Evolutionary conservation across 2,329 filamentous ascomycete genomes (phyloP).

Genomic region (Colletotrichum caudatum): DNA sequence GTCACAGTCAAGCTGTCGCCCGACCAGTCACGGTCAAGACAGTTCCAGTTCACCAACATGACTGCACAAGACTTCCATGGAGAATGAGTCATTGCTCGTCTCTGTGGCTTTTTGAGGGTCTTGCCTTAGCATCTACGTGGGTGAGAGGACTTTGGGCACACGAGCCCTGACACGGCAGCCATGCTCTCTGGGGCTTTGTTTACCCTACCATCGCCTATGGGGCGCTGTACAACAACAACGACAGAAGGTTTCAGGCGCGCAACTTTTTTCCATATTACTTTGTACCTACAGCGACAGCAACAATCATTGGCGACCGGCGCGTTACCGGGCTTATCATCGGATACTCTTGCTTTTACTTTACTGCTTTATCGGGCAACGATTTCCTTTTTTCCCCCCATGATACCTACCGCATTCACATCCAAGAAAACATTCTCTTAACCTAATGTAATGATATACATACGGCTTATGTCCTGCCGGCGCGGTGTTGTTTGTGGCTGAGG

Average conservation of each 20-base stretch:
- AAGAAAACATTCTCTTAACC: constrained; percentile 32
- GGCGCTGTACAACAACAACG: constrained; percentile 28
- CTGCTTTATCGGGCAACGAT: constrained; percentile 16
- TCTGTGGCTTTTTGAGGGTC: neutral
- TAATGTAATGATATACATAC: constrained; percentile 42
- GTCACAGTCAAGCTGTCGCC: constrained; percentile 51
- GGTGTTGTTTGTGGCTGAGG: constrained; percentile 37
- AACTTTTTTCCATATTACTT: constrained; percentile 6
- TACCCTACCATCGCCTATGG: neutral
- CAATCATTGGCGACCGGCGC: constrained; percentile 20
- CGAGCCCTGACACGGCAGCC: neutral
- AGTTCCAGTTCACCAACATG: constrained; percentile 54
- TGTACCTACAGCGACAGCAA: constrained; percentile 29
- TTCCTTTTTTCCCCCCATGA: constrained; percentile 20
- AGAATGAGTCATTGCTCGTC: constrained; percentile 17
- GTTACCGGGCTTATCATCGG: constrained; percentile 16
- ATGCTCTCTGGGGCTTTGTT: neutral
- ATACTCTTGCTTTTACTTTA: neutral
- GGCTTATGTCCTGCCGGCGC: constrained; percentile 36
- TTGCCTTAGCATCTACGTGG: neutral
- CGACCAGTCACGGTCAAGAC: constrained; percentile 46
- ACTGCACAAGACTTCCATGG: constrained; percentile 45
- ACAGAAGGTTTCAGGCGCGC: constrained; percentile 3
- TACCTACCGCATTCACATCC: constrained; percentile 37
- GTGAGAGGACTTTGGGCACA: neutral